Base-by-base conservation (phyloP, 768 basidiomycete species). In the Rhodotorula taiwanensis region DNA sequence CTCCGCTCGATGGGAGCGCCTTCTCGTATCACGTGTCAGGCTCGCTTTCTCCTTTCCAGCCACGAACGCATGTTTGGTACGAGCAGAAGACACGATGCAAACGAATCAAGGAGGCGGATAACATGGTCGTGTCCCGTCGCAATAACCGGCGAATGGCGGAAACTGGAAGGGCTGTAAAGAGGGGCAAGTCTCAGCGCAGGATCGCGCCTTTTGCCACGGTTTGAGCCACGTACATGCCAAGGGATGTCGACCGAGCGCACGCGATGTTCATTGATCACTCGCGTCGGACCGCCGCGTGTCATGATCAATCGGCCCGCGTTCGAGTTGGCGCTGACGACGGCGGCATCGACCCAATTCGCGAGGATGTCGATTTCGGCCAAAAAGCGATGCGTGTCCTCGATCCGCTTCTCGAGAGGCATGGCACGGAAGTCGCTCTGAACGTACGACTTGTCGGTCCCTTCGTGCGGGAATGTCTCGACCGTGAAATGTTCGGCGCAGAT, bases 291-390 rank as follows among this genome's bases (percentile, higher is more conserved):
- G 3, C 50, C 58, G 16, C 50, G 42, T 27, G 47, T 23, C 39
- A 59, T 43, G 43, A 59, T 44, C 6, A 59, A 30, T 10, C 58
- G 9, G 1, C 39, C 58, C 11, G 52, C 25, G 43, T 59, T 59
- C 50, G 58, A 59, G 51, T 59, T 59, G 16, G 58, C 50, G n/a
- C 50, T 52, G 33, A 52, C 50, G 43, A 59, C 51, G 9, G 58
- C 51, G 20, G 42, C 30, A 28, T 59, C 58, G 50, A 59, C 58
- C 16, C 52, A 41, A 41, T 59, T 59, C 25, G 58, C 27, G 21
- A 59, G 43, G 23, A 59, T 43, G n/a, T 59, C 58, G 20, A 51
- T 27, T 16, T 51, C 36, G 42, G 45, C 51, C 4, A 59, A 30
- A 41, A 44, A 9, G 15, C 43, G 43, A 21, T 21, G 23, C 16